Conservation (phyloP, 805 yeast genomes). For the Teunomyces funiuensis region DNA sequence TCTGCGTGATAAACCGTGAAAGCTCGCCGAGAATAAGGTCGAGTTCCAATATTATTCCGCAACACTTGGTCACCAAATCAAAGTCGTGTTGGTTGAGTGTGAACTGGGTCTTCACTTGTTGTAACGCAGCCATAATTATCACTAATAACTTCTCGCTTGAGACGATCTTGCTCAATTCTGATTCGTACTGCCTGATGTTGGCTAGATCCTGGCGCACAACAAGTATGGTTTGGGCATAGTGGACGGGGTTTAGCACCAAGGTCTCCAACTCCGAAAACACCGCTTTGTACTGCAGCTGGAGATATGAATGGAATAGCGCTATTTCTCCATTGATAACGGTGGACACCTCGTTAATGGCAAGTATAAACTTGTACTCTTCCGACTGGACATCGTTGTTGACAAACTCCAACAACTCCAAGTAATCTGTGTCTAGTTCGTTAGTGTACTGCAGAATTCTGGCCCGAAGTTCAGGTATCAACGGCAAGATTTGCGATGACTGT, state of each 20-base stretch:
- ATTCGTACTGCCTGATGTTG: constrained; percentile 27
- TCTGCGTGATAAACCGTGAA: constrained; percentile 53
- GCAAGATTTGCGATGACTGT: constrained; percentile 20
- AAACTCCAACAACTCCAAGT: constrained; percentile 29
- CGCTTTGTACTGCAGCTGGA: constrained; percentile 53
- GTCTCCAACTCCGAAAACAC: constrained; percentile 73
- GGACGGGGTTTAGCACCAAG: constrained; percentile 59
- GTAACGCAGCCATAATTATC: constrained; percentile 67
- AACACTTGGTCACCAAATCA: constrained; percentile 40
- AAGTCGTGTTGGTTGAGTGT: constrained; percentile 30
- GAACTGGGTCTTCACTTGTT: constrained; percentile 40
- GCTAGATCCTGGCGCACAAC: constrained; percentile 50
- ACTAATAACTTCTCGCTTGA: constrained; percentile 69
- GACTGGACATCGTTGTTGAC: constrained; percentile 27
- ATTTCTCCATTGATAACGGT: constrained; percentile 58
- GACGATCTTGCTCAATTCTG: constrained; percentile 42
- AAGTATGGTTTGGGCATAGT: constrained; percentile 55
- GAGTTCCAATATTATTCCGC: constrained; percentile 49
- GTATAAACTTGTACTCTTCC: constrained; percentile 51
- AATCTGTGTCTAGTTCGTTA: constrained; percentile 27
- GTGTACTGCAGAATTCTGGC: constrained; percentile 19
- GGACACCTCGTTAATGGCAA: constrained; percentile 53
- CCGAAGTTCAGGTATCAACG: constrained; percentile 24
- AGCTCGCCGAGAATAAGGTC: constrained; percentile 44
- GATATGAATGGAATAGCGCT: constrained; percentile 43